Evolutionary conservation across 2,329 filamentous ascomycete genomes (phyloP), one percentile per base, ranked within the genome.

Genomic region (Amylocarpus encephaloides): DNA sequence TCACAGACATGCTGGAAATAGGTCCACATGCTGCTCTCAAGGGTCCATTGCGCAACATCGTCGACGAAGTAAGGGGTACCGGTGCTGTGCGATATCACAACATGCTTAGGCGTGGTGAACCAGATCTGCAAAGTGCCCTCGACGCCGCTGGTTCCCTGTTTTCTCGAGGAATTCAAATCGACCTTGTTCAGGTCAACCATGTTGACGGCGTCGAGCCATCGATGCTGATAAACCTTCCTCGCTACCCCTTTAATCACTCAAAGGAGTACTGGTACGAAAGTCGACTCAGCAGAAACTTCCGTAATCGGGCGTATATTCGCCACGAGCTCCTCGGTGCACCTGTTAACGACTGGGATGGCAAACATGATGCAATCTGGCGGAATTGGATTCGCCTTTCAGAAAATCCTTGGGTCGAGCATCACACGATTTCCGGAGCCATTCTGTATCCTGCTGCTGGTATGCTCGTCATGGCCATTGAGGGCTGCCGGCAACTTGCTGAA

Each of bases 381-480:
- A 62, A 64, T 38, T 26, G 59, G 2, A 33, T 68, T 5, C 29
- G 42, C 1, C 34, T 59, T 6, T 50, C 55, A 1, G 56, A 67
- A 36, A 48, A 55, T 1, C 57, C 59, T 6, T 67, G 65, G 66
- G 19, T 68, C 7, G 26, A 49, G 9, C 59, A 63, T 19, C 66
- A 68, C 19, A 22, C 26, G 13, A 46, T 66, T 13, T 39, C 50
- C 2, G 46, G 42, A 3, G 36, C 50, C 2, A 51, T 62, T 16
- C 49, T 67, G 1, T 67, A 62, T 45, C 66, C 66, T 1, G 57
- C 40, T 7, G 62, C 64, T 10, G 64, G 58, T 11, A 65, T 65
- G 46, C 43, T 67, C 3, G 47, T 57, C 12, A 63, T 65, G 61
- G 63, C 59, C 7, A 58, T 54, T 7, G 66, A 68, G 50, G 41